Conservation (phyloP, 768 basidiomycete species). For the Mycena polygramma region DNA sequence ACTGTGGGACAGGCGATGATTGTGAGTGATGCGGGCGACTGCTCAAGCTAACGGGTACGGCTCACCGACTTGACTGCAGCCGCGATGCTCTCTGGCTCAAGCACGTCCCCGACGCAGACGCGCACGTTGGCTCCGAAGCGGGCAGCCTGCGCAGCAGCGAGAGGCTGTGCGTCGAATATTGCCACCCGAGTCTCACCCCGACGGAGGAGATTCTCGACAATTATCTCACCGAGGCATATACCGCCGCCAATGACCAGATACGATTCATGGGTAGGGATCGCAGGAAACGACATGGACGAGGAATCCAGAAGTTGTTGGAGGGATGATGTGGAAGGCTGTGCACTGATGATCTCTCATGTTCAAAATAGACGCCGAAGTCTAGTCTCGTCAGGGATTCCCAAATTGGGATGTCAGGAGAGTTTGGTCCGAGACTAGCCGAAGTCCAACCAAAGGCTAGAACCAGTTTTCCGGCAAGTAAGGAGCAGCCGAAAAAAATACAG, state of each 20-base stretch:
- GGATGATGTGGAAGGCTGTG: too few species aligned
- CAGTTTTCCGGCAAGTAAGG: too few species aligned
- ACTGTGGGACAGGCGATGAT: too few species aligned
- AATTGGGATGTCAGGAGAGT: too few species aligned
- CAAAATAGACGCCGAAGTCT: too few species aligned
- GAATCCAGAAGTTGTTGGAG: too few species aligned
- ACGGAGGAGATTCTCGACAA: not conserved
- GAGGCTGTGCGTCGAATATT: not conserved
- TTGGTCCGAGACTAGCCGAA: too few species aligned
- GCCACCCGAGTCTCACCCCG: not conserved
- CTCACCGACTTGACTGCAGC: not conserved
- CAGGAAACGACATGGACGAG: not conserved
- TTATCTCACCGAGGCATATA: conserved; percentile 56
- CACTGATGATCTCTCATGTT: too few species aligned
- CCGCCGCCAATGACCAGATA: conserved; percentile 66
- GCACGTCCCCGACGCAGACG: not conserved
- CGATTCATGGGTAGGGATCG: conserved; percentile 42
- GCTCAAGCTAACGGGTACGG: not conserved
- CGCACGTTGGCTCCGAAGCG: conserved; percentile 1
- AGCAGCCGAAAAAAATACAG: too few species aligned
- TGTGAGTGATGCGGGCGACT: not conserved
- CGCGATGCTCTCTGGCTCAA: not conserved
- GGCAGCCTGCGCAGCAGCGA: not conserved
- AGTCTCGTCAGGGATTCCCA: too few species aligned
- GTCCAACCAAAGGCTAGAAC: too few species aligned